Evolutionary conservation across 768 basidiomycete genomes (phyloP).

Genomic region (Neoboletus brunneissimus): DNA sequence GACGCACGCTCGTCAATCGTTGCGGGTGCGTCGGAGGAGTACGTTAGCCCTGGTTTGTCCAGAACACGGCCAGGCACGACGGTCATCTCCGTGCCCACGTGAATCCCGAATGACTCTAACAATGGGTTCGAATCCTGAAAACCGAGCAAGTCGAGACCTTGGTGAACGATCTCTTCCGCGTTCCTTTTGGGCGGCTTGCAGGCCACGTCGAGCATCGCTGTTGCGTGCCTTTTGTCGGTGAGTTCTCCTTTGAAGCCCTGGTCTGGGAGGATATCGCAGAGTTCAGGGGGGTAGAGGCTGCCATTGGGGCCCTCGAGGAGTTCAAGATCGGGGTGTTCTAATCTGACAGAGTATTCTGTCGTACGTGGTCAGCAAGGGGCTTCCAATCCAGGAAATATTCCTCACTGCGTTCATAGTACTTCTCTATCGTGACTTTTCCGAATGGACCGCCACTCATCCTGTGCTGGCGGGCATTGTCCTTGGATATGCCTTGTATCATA

Average conservation of each 20-base stretch:
- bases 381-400: neutral
- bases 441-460: constrained; percentile 38
- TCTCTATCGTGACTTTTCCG: constrained; percentile 39
- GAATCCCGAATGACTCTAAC: constrained; percentile 43
- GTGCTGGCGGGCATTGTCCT: constrained; percentile 36
- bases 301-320: constrained; percentile 41
- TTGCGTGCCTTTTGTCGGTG: constrained; percentile 40
- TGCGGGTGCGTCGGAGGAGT: constrained; percentile 29
- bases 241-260: constrained; percentile 49
- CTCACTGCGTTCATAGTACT: constrained; percentile 46
- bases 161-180: constrained; percentile 39
- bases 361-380: neutral
- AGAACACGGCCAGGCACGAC: constrained; percentile 54
- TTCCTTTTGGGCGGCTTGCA: constrained; percentile 48
- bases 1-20: constrained; percentile 41
- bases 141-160: constrained; percentile 43
- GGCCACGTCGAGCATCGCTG: constrained; percentile 46
- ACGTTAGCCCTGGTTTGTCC: constrained; percentile 41
- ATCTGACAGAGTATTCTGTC: constrained; percentile 38
- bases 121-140: constrained; percentile 33
- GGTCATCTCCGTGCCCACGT: constrained; percentile 46
- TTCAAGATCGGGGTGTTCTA: constrained; percentile 36
- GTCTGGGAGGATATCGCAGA: constrained; percentile 44
- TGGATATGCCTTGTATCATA: constrained; percentile 56
- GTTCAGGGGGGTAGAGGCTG: constrained; percentile 42